A percentile compares a stretch with the other conserved stretches of the same genome.
Evolutionary conservation across 768 basidiomycete genomes (phyloP).

Genomic region (Phlebiopsis gigantea): DNA sequence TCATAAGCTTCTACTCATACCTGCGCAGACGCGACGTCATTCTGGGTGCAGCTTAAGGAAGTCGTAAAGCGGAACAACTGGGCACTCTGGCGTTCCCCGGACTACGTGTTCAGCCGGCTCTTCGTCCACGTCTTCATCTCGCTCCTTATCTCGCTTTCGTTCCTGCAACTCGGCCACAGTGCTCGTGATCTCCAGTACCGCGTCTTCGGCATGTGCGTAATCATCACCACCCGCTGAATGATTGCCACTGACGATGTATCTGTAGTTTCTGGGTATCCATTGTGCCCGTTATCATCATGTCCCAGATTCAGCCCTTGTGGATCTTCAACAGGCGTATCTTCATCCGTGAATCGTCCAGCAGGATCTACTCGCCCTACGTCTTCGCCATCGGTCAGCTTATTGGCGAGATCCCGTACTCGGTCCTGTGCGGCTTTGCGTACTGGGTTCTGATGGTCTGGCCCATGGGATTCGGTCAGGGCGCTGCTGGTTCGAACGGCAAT

Average conservation of each 20-base stretch:
- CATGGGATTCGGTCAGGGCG: conserved; percentile 61
- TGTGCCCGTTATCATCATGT: conserved; percentile 71
- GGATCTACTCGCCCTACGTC: conserved; percentile 82
- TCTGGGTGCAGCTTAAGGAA: conserved; percentile 65
- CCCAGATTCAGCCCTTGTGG: conserved; percentile 80
- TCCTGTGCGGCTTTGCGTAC: conserved; percentile 67
- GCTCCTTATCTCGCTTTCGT: conserved; percentile 70
- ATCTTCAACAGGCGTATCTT: conserved; percentile 56
- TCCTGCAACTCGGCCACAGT: conserved; percentile 66
- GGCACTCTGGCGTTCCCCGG: conserved; percentile 78
- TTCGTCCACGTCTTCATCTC: conserved; percentile 72
- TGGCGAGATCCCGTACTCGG: conserved; percentile 74
- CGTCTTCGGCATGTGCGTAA: conserved; percentile 67
- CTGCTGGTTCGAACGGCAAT: conserved; percentile 53
- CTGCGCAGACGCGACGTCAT: conserved; percentile 62
- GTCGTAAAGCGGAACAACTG: conserved; percentile 64
- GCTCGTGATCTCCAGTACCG: conserved; percentile 71
- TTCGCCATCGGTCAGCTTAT: conserved; percentile 80
- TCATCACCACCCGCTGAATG: not conserved
- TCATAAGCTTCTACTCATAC: not conserved
- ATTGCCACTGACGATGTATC: not conserved
- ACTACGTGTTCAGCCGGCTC: conserved; percentile 80
- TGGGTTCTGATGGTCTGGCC: conserved; percentile 75
- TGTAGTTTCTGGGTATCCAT: conserved; percentile 61
- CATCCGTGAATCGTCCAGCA: conserved; percentile 60